A percentile compares a stretch with the other conserved stretches of the same genome.
Conservation (phyloP, 2,329 filamentous ascomycete species). For the Sclerotinia nivalis region DNA sequence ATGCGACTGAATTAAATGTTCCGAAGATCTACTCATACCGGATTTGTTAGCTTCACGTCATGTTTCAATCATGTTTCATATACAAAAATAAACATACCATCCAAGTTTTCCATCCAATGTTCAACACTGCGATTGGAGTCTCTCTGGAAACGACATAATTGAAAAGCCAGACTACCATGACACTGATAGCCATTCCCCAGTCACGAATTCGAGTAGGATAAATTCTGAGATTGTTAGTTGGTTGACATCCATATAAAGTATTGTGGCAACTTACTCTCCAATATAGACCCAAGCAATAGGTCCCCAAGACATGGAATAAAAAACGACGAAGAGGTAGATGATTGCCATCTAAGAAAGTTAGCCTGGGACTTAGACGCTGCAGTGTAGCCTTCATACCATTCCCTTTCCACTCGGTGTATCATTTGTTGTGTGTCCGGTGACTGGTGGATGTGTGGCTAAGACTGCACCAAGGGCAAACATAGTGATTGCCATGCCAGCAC, state of each 20-base stretch:
- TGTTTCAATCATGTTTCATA: too few species aligned
- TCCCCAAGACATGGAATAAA: constrained; percentile 19
- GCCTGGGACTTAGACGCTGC: not conserved
- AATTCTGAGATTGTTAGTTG: not conserved
- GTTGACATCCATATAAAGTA: not conserved
- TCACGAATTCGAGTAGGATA: constrained; percentile 44
- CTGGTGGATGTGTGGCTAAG: constrained; percentile 17
- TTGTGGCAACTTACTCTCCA: constrained; percentile 5
- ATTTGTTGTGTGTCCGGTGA: not conserved
- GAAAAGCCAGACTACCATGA: constrained; percentile 52
- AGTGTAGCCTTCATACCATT: not conserved
- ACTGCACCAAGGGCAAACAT: constrained; percentile 19
- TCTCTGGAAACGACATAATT: constrained; percentile 53
- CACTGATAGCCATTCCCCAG: constrained; percentile 50
- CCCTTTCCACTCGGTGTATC: constrained; percentile 19
- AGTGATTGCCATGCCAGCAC: constrained; percentile 13
- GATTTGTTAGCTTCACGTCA: not conserved
- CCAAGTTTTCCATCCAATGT: constrained; percentile 45
- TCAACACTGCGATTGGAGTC: constrained; percentile 52
- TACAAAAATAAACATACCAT: constrained; percentile 20
- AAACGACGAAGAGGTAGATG: constrained; percentile 20
- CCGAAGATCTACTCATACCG: constrained; percentile 24
- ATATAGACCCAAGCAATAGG: constrained; percentile 20
- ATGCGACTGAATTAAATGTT: constrained; percentile 24
- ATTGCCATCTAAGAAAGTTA: constrained; percentile 17